Evolutionary conservation across 306 rosid genomes (phyloP).

Genomic region (Cicer arietinum): DNA sequence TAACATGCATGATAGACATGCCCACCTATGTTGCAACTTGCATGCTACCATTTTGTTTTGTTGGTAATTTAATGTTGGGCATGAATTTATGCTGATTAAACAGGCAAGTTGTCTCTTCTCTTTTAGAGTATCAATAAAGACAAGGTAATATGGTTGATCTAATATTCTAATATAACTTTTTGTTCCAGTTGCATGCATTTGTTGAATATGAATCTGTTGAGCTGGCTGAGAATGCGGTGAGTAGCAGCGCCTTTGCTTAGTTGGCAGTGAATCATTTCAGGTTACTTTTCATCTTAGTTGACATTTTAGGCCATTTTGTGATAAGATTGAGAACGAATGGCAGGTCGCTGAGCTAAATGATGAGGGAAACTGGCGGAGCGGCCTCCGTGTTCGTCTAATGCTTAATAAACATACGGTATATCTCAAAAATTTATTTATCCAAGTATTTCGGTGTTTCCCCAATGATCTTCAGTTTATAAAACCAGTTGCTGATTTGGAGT

Average conservation of each 20-base stretch:
- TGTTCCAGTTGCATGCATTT: constrained; percentile 93
- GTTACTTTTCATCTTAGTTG: constrained; percentile 29
- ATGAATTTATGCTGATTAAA: constrained; percentile 34
- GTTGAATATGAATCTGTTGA: constrained; percentile 94
- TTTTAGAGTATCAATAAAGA: constrained; percentile 38
- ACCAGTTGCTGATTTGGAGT: neutral
- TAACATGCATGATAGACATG: constrained; percentile 23
- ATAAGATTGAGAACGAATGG: constrained; percentile 44
- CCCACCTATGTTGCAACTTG: constrained; percentile 31
- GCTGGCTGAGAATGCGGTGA: constrained; percentile 96
- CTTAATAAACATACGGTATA: constrained; percentile 67
- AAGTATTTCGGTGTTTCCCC: constrained; percentile 8
- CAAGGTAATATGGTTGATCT: constrained; percentile 46
- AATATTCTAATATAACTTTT: constrained; percentile 48
- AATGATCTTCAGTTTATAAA: neutral
- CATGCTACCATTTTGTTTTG: constrained; percentile 27
- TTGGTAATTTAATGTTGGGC: constrained; percentile 34
- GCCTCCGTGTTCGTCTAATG: constrained; percentile 90
- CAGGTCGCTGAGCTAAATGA: constrained; percentile 92
- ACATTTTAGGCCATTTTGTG: constrained; percentile 32
- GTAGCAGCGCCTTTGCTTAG: constrained; percentile 48
- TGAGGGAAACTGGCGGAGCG: constrained; percentile 93
- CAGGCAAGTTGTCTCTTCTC: constrained; percentile 33
- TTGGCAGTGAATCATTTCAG: constrained; percentile 33
- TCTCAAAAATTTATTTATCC: constrained; percentile 7